These are phyloP conservation scores for Seiridium unicorne DNA, from an alignment of 2,329 filamentous ascomycete species.

Conservation along the genomic window DNA sequence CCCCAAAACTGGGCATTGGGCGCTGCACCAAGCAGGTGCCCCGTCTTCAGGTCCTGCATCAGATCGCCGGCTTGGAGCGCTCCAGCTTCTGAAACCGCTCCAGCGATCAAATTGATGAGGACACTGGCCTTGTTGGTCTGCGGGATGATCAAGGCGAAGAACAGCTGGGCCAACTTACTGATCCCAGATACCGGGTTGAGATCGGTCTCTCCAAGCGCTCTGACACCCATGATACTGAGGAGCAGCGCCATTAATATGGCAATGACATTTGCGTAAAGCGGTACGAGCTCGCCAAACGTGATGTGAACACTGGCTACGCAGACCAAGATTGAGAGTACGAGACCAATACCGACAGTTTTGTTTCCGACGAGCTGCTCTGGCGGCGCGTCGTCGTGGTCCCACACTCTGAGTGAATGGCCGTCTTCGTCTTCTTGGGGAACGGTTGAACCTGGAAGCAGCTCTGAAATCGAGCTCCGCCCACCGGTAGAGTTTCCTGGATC, in stretches of 20 bases:
- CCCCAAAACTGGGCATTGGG: conserved; percentile 97
- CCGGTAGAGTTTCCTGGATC: conserved; percentile 15
- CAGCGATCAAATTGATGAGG: conserved; percentile 92
- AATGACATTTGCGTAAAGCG: conserved; percentile 70
- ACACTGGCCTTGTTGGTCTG: conserved; percentile 78
- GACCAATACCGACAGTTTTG: conserved; percentile 69
- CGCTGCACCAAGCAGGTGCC: conserved; percentile 85
- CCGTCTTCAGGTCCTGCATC: conserved; percentile 96
- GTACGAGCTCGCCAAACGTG: conserved; percentile 80
- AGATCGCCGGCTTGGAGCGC: conserved; percentile 94
- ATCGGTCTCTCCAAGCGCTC: conserved; percentile 78
- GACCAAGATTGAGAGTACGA: conserved; percentile 72
- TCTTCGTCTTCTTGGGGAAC: conserved; percentile 18
- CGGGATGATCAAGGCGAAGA: conserved; percentile 89
- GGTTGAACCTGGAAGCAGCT: conserved; percentile 14
- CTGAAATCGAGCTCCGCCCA: conserved; percentile 15
- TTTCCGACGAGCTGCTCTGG: conserved; percentile 76
- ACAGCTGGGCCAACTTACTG: conserved; percentile 91
- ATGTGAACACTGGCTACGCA: conserved; percentile 80
- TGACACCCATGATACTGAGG: conserved; percentile 71
- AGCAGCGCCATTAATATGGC: conserved; percentile 84
- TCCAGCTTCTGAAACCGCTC: conserved; percentile 80
- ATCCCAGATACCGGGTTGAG: conserved; percentile 96
- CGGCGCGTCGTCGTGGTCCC: conserved; percentile 74
- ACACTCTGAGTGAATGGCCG: conserved; percentile 24